These are phyloP conservation scores for Cinchona pubescens DNA, from an alignment of 257 asterid genomes.

Conservation along the genomic window DNA sequence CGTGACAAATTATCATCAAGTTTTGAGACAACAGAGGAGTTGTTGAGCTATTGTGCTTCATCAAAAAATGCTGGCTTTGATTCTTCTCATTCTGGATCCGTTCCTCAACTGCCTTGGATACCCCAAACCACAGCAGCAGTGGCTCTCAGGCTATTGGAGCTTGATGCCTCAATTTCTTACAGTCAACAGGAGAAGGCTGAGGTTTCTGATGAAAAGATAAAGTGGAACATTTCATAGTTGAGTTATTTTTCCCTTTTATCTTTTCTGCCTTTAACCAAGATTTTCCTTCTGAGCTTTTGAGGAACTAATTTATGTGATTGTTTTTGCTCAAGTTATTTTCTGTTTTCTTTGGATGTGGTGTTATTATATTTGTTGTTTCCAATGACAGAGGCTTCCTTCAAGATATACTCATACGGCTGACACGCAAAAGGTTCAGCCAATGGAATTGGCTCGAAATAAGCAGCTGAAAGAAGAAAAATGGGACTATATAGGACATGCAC, in stretches of 20 bases:
- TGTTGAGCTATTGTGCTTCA: conserved; percentile 50
- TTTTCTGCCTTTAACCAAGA: background rate
- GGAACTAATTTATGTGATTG: background rate
- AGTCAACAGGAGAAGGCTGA: conserved; percentile 57
- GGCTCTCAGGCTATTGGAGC: conserved; percentile 84
- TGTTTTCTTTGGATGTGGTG: background rate
- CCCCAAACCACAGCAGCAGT: conserved; percentile 85
- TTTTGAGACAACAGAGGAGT: conserved; percentile 87
- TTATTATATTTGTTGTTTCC: conserved; percentile 6
- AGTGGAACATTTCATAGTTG: conserved; percentile 63
- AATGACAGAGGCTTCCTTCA: conserved; percentile 47
- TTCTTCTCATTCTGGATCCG: conserved; percentile 35
- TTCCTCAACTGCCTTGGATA: conserved; percentile 84
- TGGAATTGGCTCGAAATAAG: conserved; percentile 46
- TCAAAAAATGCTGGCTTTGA: conserved; percentile 37
- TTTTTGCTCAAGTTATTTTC: background rate
- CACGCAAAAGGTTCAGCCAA: conserved; percentile 44
- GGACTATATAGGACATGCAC: conserved; percentile 40
- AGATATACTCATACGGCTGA: conserved; percentile 43
- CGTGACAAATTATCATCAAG: conserved; percentile 66
- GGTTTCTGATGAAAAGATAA: conserved; percentile 42
- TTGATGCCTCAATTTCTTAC: conserved; percentile 70
- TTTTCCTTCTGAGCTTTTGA: background rate
- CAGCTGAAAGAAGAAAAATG: conserved; percentile 46
- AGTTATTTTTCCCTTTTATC: conserved; percentile 34